Percentiles rank a stretch among this genome's conserved stretches.
phyloP scores from a whole-genome alignment of 345 rosid species.

The Corchorus olitorius region DNA sequence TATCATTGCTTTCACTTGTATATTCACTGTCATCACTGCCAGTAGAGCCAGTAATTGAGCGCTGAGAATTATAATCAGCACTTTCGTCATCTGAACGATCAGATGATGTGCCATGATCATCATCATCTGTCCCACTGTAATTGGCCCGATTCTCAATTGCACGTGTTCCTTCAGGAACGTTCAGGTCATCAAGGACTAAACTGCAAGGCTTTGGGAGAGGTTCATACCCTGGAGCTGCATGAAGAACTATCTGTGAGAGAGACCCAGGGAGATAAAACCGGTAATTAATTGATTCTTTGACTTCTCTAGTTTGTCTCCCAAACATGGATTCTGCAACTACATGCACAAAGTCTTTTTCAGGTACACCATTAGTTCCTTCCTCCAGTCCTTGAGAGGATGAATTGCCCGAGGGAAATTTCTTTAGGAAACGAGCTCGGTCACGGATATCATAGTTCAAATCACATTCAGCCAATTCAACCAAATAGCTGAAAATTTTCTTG shows the following conservation, averaged over 20 bases:
- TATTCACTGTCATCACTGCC: constrained; percentile 45
- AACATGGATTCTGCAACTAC: constrained; percentile 62
- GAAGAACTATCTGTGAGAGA: constrained; percentile 93
- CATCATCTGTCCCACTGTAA: constrained; percentile 39
- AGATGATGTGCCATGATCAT: constrained; percentile 48
- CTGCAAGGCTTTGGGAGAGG: constrained; percentile 95
- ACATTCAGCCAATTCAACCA: constrained; percentile 85
- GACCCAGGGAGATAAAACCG: constrained; percentile 96
- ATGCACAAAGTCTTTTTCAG: constrained; percentile 37
- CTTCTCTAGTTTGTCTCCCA: constrained; percentile 48
- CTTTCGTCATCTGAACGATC: constrained; percentile 68
- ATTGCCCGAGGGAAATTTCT: constrained; percentile 50
- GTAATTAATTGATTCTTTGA: constrained; percentile 41
- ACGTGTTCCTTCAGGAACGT: constrained; percentile 39
- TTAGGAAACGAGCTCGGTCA: constrained; percentile 83
- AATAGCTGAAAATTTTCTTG: constrained; percentile 58
- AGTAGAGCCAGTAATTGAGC: constrained; percentile 45
- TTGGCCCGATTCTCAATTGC: constrained; percentile 30
- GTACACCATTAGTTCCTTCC: constrained; percentile 36
- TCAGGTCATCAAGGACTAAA: constrained; percentile 47
- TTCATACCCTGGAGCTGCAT: constrained; percentile 99
- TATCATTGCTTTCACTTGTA: constrained; percentile 44
- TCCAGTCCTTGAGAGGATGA: constrained; percentile 41
- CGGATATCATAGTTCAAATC: constrained; percentile 88
- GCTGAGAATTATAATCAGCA: constrained; percentile 66